Base-by-base conservation (phyloP, 331 rosid species). In the Cucumis variabilis region DNA sequence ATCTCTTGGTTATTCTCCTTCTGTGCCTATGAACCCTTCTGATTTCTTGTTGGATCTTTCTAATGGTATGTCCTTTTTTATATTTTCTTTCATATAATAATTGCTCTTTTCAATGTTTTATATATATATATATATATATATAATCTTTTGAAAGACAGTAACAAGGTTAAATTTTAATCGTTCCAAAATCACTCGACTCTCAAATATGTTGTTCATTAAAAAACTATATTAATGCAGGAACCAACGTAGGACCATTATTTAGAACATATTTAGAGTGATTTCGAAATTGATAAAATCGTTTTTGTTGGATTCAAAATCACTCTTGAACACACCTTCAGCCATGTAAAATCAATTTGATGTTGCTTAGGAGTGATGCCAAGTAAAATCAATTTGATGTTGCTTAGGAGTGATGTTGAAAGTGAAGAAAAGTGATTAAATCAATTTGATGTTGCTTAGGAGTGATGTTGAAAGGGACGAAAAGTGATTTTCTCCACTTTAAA, bases 11-110 rank as follows among this genome's bases (percentile, higher is more conserved):
- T 96, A 86, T 87, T 75, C 91, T 30, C 95, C 96, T 0, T 63
- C 94, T 12, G 15, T 94, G 28, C 93, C 92, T 77, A 96, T 96
- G 97, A 96, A 96, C 81, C 98, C 98, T 72, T 84, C 96, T 0
- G 98, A 96, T 88, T 96, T 92, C 82, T 91, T 96, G 24, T 89
- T 94, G 85, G 98, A 96, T 88, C 96, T 96, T 79, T 94, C 97
- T 41, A 96, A 93, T 5, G 98, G 98, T 96, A 89, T n/a, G 94
- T 23, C 25, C 4, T 63, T 21, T 21, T 21, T 63, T 0, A 55
- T 63, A 4, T 21, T 20, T 63, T 4, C 13, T 63, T 8, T 44
- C 10, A 44, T 44, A 44, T 44, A 44, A 6, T 3, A 20, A 62
- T 20, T 20, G 67, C 65, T 7, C 65, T 16, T 58, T 58, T 17